Percentiles rank a stretch among this genome's conserved stretches.
phyloP scores from a whole-genome alignment of 495 filamentous ascomycete species.

The Clohesyomyces aquaticus region DNA sequence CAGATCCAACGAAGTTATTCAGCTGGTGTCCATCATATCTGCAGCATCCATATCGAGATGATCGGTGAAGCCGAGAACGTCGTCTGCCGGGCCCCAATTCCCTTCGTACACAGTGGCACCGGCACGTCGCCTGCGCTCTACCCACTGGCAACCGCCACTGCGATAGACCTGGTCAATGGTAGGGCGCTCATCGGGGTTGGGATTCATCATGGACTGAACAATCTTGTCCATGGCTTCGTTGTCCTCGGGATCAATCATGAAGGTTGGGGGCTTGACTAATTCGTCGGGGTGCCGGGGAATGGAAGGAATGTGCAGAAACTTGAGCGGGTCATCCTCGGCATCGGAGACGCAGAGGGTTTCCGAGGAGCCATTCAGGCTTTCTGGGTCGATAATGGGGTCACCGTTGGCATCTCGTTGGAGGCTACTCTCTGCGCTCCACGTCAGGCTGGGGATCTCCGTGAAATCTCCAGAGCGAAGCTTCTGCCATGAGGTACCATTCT shows the following conservation, averaged over 20 bases:
- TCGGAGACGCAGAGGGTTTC: constrained; percentile 32
- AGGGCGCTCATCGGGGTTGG: constrained; percentile 73
- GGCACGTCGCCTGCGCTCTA: constrained; percentile 70
- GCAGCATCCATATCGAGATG: constrained; percentile 58
- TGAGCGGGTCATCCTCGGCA: constrained; percentile 10
- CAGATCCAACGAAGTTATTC: constrained; percentile 13
- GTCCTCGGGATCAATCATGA: constrained; percentile 78
- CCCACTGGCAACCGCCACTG: constrained; percentile 74
- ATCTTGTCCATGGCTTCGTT: constrained; percentile 77
- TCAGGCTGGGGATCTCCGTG: constrained; percentile 81
- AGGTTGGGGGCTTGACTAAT: constrained; percentile 74
- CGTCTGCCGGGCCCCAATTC: constrained; percentile 86
- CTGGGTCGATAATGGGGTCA: constrained; percentile 53
- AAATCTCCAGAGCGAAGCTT: constrained; percentile 84
- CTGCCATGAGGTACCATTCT: constrained; percentile 89
- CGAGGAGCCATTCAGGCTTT: constrained; percentile 15
- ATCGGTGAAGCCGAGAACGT: constrained; percentile 53
- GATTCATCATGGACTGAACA: constrained; percentile 85
- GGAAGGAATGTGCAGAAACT: constrained; percentile 29
- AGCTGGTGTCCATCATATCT: constrained; percentile 68
- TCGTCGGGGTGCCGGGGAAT: constrained; percentile 58
- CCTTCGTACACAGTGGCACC: constrained; percentile 93
- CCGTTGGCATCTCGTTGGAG: constrained; percentile 77
- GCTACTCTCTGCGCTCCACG: constrained; percentile 70
- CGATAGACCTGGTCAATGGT: constrained; percentile 70